A percentile compares a stretch with the other conserved stretches of the same genome.
phyloP scores from a whole-genome alignment of 192 early-diverging fungal species.

The Ambispora gerdemannii region DNA sequence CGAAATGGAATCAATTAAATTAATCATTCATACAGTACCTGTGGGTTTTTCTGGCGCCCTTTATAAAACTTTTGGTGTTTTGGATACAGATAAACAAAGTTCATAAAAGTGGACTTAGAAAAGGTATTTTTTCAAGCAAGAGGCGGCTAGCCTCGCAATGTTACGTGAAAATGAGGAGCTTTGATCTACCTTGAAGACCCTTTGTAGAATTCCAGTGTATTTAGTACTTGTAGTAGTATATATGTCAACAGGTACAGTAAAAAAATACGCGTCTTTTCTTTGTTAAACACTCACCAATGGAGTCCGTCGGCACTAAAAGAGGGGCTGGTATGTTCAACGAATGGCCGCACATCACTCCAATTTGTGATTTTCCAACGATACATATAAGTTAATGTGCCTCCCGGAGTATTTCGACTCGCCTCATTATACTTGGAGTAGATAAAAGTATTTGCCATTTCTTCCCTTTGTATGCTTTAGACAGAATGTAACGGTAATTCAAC shows the following conservation, averaged over 20 bases:
- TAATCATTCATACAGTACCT: too few relatives aligned
- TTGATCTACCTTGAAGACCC: slow-evolving; percentile 26
- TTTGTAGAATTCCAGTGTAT: not conserved
- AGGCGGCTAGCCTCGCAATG: too few relatives aligned
- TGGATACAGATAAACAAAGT: too few relatives aligned
- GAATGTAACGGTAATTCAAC: too few relatives aligned
- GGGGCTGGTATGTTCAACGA: slow-evolving; percentile 22
- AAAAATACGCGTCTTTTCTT: not conserved
- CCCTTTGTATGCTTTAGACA: too few relatives aligned
- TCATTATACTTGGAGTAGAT: not conserved
- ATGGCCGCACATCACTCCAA: slow-evolving; percentile 25
- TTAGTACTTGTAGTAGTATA: not conserved
- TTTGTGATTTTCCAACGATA: slow-evolving; percentile 30
- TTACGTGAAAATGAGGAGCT: too few relatives aligned
- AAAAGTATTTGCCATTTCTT: not conserved
- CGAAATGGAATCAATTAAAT: too few relatives aligned
- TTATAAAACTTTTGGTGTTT: slow-evolving; percentile 22
- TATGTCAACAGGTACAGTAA: too few relatives aligned
- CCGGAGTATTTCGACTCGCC: not conserved
- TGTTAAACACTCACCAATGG: slow-evolving; percentile 10
- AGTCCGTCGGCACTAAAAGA: slow-evolving; percentile 25
- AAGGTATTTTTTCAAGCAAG: too few relatives aligned
- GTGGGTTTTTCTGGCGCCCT: slow-evolving; percentile 23
- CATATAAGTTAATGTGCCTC: slow-evolving; percentile 10
- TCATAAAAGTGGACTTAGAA: too few relatives aligned